Evolutionary conservation across 129 eudicot species (phyloP), one percentile per base, ranked within the genome.

Genomic region (Ambrosia trifida): DNA sequence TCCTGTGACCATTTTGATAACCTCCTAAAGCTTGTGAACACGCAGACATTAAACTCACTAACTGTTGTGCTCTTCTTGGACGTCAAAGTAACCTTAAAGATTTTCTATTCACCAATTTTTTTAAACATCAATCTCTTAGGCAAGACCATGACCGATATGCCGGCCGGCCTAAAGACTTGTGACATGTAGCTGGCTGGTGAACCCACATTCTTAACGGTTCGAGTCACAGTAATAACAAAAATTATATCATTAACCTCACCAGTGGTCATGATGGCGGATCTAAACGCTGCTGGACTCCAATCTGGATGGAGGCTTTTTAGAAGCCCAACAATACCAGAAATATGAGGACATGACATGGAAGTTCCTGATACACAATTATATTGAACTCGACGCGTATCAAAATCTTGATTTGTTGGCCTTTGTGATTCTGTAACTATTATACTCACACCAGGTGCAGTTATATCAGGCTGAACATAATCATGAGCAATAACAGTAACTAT

Each of bases 271-370:
- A 53, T 53, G 32, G 64, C 96, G 0, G 99, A 94, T 81, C 78
- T 69, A 41, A 94, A 85, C 9, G 96, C 99, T 30, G 99, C 93
- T 30, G 97, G 96, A 38, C 97, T 94, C 99, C 99, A 94, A 35
- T 74, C 60, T 1, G 99, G 97, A 78, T 94, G 86, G 51, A 89
- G 87, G 66, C 89, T 82, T 81, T 94, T 94, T 14, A 94, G 80
- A 16, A 94, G 89, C 68, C 99, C 97, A 10, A 77, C 99, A 17
- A 94, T 68, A 17, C 99, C 99, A 31, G 99, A 74, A 66, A 94
- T 81, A 65, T 94, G 99, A 52, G 99, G 99, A 83, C 97, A 89
- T 14, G 98, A 89, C 98, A 94, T 94, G 11, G 98, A 94, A 41
- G 98, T 94, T 14, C 98, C 96, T 1, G 96, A 87, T 10, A 77